These are phyloP conservation scores for Phaseolus lunatus DNA, from an alignment of 306 rosid species.

Conservation along the genomic window DNA sequence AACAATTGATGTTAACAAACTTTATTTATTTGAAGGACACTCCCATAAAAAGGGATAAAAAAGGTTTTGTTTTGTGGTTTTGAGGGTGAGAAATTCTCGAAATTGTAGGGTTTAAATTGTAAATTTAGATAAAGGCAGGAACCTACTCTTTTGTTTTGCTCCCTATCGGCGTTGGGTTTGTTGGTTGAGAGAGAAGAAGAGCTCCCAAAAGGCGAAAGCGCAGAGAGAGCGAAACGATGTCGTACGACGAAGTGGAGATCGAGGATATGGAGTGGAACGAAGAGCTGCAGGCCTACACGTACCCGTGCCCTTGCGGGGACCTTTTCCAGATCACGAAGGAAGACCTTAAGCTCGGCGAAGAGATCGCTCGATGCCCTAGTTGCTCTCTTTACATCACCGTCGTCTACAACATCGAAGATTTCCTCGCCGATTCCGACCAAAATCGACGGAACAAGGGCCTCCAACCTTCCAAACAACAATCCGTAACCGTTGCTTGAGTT, in stretches of 20 bases:
- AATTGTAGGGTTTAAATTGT: too few species aligned
- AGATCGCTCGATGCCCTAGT: conserved; percentile 97
- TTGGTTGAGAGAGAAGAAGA: not conserved
- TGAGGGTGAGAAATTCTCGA: not conserved
- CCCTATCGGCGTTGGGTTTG: not conserved
- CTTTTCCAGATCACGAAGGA: conserved; percentile 89
- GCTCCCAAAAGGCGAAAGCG: not conserved
- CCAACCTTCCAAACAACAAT: conserved; percentile 24
- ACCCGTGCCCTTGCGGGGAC: conserved; percentile 98
- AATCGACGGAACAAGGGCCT: conserved; percentile 49
- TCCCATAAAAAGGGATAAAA: too few species aligned
- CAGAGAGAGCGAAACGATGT: conserved; percentile 56
- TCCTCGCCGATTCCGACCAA: conserved; percentile 53
- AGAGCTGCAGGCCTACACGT: conserved; percentile 80
- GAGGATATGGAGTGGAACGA: conserved; percentile 99
- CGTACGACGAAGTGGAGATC: conserved; percentile 97
- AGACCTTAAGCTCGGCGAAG: conserved; percentile 90
- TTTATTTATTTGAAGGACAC: too few species aligned
- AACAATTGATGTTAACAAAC: too few species aligned
- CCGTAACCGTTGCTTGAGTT: conserved; percentile 63
- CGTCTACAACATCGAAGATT: conserved; percentile 86
- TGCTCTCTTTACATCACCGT: conserved; percentile 95
- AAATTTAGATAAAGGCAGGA: too few species aligned
- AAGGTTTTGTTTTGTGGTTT: not conserved
- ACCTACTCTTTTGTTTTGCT: too few species aligned